Evolutionary conservation across 495 filamentous ascomycete species (phyloP).

Genomic region (Aspergillus carlsbadensis): DNA sequence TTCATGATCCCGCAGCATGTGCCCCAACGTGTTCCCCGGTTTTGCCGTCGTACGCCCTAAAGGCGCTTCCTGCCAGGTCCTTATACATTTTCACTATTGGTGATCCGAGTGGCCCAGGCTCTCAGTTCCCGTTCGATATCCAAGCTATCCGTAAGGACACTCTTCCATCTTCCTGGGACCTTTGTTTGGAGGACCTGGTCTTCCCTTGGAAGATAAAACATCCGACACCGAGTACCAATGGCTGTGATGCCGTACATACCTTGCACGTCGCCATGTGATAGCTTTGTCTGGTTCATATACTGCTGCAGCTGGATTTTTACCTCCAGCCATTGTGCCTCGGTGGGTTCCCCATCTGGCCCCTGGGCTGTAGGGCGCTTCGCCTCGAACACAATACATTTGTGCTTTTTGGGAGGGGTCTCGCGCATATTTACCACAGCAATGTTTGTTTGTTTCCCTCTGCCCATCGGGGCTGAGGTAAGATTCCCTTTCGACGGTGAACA

Average conservation of each 20-base stretch:
- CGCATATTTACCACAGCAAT: not conserved
- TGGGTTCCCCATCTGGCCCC: not conserved
- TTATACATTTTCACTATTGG: not conserved
- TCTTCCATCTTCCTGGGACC: not conserved
- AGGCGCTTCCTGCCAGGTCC: not conserved
- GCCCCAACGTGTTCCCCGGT: not conserved
- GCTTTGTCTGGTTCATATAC: not conserved
- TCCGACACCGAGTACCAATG: not conserved
- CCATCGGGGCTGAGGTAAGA: not conserved
- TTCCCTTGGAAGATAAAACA: not conserved
- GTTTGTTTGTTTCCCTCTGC: not conserved
- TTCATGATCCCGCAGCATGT: not conserved
- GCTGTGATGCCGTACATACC: not conserved
- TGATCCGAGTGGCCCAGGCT: not conserved
- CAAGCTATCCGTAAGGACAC: not conserved
- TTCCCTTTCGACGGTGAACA: constrained; percentile 2
- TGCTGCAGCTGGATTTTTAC: not conserved
- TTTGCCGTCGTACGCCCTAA: not conserved
- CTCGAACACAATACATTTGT: constrained; percentile 3
- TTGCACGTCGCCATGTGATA: not conserved
- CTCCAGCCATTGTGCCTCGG: not conserved
- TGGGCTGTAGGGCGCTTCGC: not conserved
- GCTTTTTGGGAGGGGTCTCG: not conserved
- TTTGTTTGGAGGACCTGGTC: too few species aligned
- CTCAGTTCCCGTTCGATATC: not conserved